A percentile compares a stretch with the other conserved stretches of the same genome.
Evolutionary conservation across 495 filamentous ascomycete genomes (phyloP).

Genomic region (Xylaria intraflava): DNA sequence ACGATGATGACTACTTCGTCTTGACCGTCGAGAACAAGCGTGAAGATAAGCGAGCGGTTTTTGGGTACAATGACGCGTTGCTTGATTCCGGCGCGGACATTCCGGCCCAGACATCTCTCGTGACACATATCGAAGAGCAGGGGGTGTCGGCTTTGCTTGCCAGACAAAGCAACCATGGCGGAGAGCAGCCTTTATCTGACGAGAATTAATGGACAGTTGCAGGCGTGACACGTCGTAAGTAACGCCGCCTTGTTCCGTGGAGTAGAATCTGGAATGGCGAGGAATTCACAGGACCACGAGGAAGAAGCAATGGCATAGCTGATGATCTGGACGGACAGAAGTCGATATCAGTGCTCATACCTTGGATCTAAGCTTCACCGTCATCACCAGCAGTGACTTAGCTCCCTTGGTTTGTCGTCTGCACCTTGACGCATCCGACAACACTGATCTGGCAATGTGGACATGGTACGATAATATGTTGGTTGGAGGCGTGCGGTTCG

Average conservation of each 20-base stretch:
- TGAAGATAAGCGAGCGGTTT: not conserved
- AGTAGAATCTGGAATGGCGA: not conserved
- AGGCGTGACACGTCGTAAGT: slow-evolving; percentile 12
- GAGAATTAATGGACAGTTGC: not conserved
- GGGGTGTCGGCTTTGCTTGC: not conserved
- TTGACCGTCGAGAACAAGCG: not conserved
- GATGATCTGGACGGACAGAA: not conserved
- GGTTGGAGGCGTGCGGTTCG: slow-evolving; percentile 13
- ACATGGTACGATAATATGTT: slow-evolving; percentile 14
- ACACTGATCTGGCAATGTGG: slow-evolving; percentile 9
- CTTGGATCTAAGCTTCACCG: slow-evolving; percentile 8
- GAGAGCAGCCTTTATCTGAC: not conserved
- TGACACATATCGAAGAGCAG: not conserved
- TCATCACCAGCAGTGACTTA: slow-evolving; percentile 1
- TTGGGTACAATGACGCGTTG: not conserved
- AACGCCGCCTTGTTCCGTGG: not conserved
- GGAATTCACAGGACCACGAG: too few relatives aligned
- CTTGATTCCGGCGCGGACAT: not conserved
- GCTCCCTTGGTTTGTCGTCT: slow-evolving; percentile 6
- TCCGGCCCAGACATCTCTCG: not conserved
- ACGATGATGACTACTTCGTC: not conserved
- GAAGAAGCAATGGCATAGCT: not conserved
- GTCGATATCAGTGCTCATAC: slow-evolving; percentile 5
- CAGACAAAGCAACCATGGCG: not conserved
- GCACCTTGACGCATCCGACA: slow-evolving; percentile 4